These are phyloP conservation scores for Myxozyma neotropica DNA, from an alignment of 805 yeast species.

Conservation along the genomic window DNA sequence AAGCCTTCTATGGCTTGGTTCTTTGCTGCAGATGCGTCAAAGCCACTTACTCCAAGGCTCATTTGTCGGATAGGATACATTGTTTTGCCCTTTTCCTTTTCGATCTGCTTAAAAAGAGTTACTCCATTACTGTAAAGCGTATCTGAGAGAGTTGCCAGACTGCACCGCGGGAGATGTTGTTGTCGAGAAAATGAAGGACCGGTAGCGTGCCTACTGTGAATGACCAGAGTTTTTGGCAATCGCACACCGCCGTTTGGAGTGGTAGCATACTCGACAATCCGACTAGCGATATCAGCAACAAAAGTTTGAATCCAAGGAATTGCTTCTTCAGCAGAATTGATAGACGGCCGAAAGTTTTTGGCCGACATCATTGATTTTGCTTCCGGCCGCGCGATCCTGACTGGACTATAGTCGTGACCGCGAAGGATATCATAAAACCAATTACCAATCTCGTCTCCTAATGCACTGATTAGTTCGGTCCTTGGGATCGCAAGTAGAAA, in stretches of 20 bases:
- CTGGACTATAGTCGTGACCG: conserved; percentile 60
- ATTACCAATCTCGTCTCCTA: conserved; percentile 55
- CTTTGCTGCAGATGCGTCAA: conserved; percentile 14
- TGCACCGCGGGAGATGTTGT: conserved; percentile 30
- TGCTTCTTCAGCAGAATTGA: conserved; percentile 59
- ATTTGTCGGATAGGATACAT: conserved; percentile 25
- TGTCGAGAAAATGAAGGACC: conserved; percentile 34
- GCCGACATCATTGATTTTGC: conserved; percentile 87
- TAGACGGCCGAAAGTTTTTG: conserved; percentile 68
- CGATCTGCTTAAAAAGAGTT: conserved; percentile 37
- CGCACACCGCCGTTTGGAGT: conserved; percentile 35
- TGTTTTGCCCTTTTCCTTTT: conserved; percentile 10
- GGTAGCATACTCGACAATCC: conserved; percentile 61
- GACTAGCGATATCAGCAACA: conserved; percentile 71
- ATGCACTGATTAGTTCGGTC: conserved; percentile 43
- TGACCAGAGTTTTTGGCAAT: conserved; percentile 59
- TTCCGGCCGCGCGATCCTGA: conserved; percentile 56
- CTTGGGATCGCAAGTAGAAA: conserved; percentile 54
- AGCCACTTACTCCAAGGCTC: conserved; percentile 21
- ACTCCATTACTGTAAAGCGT: conserved; percentile 13
- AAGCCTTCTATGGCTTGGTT: conserved; percentile 16
- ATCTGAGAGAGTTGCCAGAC: conserved; percentile 9
- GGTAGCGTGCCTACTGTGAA: conserved; percentile 41
- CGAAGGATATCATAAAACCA: conserved; percentile 63
- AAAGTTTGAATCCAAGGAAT: conserved; percentile 80